phyloP scores from a whole-genome alignment of 305 asterid species.

The Andrographis paniculata region DNA sequence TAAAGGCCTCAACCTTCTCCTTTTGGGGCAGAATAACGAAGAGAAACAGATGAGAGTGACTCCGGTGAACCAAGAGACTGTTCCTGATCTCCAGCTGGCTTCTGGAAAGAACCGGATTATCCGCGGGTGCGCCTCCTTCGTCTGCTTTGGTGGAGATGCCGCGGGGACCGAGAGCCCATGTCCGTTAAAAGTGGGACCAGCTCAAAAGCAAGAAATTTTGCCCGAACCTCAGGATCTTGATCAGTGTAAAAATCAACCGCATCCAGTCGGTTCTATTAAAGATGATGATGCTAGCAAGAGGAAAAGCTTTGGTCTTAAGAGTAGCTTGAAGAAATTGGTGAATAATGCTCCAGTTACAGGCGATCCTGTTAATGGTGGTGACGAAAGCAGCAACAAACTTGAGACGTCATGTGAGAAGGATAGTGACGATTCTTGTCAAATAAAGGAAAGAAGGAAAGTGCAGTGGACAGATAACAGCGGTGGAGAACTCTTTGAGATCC shows the following conservation, averaged over 20 bases:
- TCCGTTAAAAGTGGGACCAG: constrained; percentile 61
- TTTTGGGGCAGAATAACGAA: constrained; percentile 72
- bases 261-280: constrained; percentile 22
- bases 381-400: constrained; percentile 17
- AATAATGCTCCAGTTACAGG: constrained; percentile 23
- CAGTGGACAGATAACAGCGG: constrained; percentile 79
- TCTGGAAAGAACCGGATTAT: constrained; percentile 56
- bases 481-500: constrained; percentile 70
- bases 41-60: constrained; percentile 94
- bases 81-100: constrained; percentile 86
- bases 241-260: constrained; percentile 30
- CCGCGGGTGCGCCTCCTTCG: constrained; percentile 75
- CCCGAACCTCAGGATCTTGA: constrained; percentile 31
- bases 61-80: constrained; percentile 85
- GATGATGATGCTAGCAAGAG: constrained; percentile 24
- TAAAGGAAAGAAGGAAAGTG: constrained; percentile 57
- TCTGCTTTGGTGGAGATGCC: constrained; percentile 70
- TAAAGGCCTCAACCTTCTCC: constrained; percentile 79
- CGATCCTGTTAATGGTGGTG: constrained; percentile 22
- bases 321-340: constrained; percentile 68
- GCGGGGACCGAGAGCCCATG: constrained; percentile 60
- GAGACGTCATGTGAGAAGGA: constrained; percentile 27
- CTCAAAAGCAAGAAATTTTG: constrained; percentile 43
- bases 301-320: constrained; percentile 39
- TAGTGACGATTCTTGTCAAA: constrained; percentile 26